Evolutionary conservation across 2,329 filamentous ascomycete genomes (phyloP), one percentile per base, ranked within the genome.

Genomic region (Aureobasidium musti): DNA sequence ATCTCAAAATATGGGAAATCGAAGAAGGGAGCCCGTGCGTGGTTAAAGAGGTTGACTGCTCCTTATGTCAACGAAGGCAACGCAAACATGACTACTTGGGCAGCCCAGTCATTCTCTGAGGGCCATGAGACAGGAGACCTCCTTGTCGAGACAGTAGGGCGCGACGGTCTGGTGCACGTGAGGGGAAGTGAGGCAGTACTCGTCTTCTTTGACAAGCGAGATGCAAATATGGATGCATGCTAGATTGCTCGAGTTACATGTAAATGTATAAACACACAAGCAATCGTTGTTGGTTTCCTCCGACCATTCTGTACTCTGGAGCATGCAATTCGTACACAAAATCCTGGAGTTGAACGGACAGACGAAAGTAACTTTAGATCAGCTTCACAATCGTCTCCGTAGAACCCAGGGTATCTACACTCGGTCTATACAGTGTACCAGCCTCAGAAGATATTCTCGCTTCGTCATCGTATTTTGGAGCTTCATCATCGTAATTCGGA

Each of bases 131-230:
- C 52, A 13, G 72, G 72, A 0, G 53, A 71, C 1, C 37, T 69
- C 21, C 39, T 67, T 35, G 49, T 73, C 11, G 72, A 74, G 21
- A 33, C 61, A 30, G 68, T 73, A 1, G 69, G 67, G 17, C 23
- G 17, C 10, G 70, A 72, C 23, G 69, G 69, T 3, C 21, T 70
- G 43, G 71, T 73, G 5, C 65, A 43, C 0, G 70, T 73, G 1
- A 67, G 73, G 57, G 73, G 72, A 1, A 74, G 72, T 49, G 73
- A 74, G 61, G 72, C 73, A 5, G 71, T 74, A 13, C 68, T 74
- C 13, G 67, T 74, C 1, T 73, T 71, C 60, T 73, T 72, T 52
- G 69, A 71, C 23, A 61, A 69, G 19, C 28, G 54, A 8, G 54
- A 59, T 33, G 26, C 39, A 1, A 45, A 33, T 11, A 33, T 59